A percentile compares a stretch with the other conserved stretches of the same genome.
phyloP scores from a whole-genome alignment of 2,329 filamentous ascomycete genomes.

The Rosellinia necatrix region DNA sequence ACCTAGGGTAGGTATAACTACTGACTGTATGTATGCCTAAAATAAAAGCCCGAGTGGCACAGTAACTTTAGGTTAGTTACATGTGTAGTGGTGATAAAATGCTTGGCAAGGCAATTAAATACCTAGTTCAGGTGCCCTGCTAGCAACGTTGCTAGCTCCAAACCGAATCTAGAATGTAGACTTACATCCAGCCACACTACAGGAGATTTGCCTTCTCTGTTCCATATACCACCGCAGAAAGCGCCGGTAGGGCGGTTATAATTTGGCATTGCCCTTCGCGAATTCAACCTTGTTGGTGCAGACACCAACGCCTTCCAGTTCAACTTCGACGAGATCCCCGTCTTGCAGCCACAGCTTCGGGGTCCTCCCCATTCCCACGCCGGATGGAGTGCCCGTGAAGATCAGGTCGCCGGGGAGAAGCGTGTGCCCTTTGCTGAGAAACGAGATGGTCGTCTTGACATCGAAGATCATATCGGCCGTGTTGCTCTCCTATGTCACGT shows the following conservation, averaged over 20 bases:
- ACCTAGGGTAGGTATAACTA: too few species aligned
- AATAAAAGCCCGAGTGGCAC: too few species aligned
- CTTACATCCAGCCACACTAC: too few species aligned
- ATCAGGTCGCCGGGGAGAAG: constrained; percentile 67
- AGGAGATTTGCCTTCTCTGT: too few species aligned
- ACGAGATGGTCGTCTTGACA: constrained; percentile 62
- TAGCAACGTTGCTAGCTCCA: too few species aligned
- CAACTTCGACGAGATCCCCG: constrained; percentile 72
- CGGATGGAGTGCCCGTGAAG: constrained; percentile 71
- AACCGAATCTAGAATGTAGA: too few species aligned
- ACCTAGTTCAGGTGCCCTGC: too few species aligned
- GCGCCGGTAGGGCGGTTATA: constrained; percentile 6
- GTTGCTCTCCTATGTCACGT: constrained; percentile 49
- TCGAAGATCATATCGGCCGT: constrained; percentile 68
- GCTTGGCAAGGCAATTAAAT: too few species aligned
- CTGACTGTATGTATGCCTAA: too few species aligned
- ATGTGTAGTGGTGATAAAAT: too few species aligned
- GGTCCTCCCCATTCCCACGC: constrained; percentile 71
- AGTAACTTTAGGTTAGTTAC: too few species aligned
- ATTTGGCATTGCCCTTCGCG: constrained; percentile 35
- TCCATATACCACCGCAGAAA: neutral
- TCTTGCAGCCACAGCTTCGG: constrained; percentile 72
- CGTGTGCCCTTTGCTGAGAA: constrained; percentile 65
- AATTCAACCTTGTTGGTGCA: constrained; percentile 59
- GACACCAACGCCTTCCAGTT: constrained; percentile 67